These are phyloP conservation scores for Iris pallida DNA, from an alignment of 116 monocot genomes.

Conservation along the genomic window DNA sequence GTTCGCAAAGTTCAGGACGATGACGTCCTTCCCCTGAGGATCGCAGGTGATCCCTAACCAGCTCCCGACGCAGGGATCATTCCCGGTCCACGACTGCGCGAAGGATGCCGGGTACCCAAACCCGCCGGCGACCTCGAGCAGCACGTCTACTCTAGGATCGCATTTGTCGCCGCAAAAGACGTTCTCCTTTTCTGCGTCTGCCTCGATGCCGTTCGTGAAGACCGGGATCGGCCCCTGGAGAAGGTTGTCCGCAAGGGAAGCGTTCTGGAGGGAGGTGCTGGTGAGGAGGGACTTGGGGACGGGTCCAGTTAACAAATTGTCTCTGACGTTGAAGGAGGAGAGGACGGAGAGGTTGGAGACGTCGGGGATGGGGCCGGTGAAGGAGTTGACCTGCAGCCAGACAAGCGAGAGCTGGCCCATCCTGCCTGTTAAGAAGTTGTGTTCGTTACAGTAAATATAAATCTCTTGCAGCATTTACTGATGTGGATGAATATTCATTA, in stretches of 20 bases:
- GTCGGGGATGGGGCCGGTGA: conserved; percentile 19
- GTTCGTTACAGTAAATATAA: no score
- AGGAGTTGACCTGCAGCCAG: conserved; percentile 15
- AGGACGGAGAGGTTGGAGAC: conserved; percentile 30
- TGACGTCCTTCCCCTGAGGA: conserved; percentile 19
- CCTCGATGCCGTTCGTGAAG: conserved; percentile 10
- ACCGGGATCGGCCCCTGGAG: conserved; percentile 62
- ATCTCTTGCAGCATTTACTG: no score
- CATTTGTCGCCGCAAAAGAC: conserved; percentile 44
- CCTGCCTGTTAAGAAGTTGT: neutral
- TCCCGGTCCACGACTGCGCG: conserved; percentile 52
- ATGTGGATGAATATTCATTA: no score
- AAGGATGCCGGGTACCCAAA: conserved; percentile 55
- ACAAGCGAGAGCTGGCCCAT: conserved; percentile 13
- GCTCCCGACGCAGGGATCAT: conserved; percentile 44
- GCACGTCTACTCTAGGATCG: conserved; percentile 25
- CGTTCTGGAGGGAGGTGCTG: conserved; percentile 23
- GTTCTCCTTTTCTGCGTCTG: conserved; percentile 34
- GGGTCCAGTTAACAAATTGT: conserved; percentile 59
- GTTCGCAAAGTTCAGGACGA: conserved; percentile 39
- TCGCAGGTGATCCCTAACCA: conserved; percentile 60
- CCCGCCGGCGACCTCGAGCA: conserved; percentile 49
- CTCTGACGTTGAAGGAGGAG: conserved; percentile 40
- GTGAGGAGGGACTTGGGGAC: conserved; percentile 42
- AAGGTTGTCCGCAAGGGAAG: conserved; percentile 52